Evolutionary conservation across 306 rosid species (phyloP), one percentile per base, ranked within the genome.

Genomic region (Hippophae rhamnoides): DNA sequence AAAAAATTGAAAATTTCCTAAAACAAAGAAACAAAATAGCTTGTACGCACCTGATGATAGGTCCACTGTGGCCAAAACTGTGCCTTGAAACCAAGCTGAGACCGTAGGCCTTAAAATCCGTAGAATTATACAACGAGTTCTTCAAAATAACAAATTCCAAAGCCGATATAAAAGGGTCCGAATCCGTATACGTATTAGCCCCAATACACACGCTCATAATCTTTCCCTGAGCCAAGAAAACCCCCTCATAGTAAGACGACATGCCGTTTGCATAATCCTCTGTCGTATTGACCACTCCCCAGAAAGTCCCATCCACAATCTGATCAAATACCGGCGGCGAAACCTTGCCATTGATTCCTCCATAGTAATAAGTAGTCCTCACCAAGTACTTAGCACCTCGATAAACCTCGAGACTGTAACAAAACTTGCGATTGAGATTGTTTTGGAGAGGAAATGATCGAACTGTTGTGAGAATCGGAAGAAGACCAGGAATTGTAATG

Each of bases 251-350:
- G 55, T 75, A 87, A 2, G 97, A 87, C 46, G 86, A 76, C n/a
- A 85, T 77, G 25, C 87, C 96, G 6, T 81, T 74, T 64, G 76
- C 75, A 62, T 56, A 81, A 47, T 90, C 97, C 31, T 80, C 83
- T 2, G 95, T 72, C 14, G 97, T 90, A 65, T 90, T 80, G 5
- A 90, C 86, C 5, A 54, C 40, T 56, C 86, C 74, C 95, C 92
- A 85, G 61, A 54, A 70, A 0, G 96, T 90, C 72, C 98, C 98
- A 7, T 81, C 92, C 14, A 90, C 75, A 13, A 90, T 83, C 72
- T 85, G 98, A 48, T 90, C 92, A 8, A 90, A 90, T 51, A 90
- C 89, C 6, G 98, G 95, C 0, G 98, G 98, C 58, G 63, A 68
- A 4, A 72, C 63, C 51, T 82, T 81, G 27, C 89, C 98, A 54